phyloP scores from a whole-genome alignment of 2,329 filamentous ascomycete genomes.

The Fusarium sarcochroum region DNA sequence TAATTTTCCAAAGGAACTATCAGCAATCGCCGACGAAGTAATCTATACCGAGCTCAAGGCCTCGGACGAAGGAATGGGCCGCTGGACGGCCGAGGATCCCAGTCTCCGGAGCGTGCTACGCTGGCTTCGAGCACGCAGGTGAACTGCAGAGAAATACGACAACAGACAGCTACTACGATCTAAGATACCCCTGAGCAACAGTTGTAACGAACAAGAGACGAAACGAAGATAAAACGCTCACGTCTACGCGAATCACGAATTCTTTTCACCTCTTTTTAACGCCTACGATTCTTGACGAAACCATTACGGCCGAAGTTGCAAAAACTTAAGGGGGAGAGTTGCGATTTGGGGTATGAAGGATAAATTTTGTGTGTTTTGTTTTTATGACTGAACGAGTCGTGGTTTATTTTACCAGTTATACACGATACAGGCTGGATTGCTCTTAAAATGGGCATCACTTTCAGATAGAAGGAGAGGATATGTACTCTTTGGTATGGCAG shows the following conservation, averaged over 20 bases:
- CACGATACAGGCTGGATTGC: slow-evolving; percentile 24
- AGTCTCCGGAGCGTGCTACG: slow-evolving; percentile 69
- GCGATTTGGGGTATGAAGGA: slow-evolving; percentile 26
- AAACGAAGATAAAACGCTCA: slow-evolving; percentile 27
- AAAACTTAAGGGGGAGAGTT: slow-evolving; percentile 22
- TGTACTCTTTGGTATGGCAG: slow-evolving; percentile 15
- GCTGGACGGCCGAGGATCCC: slow-evolving; percentile 75
- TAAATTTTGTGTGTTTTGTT: slow-evolving; percentile 25
- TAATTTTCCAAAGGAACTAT: slow-evolving; percentile 61
- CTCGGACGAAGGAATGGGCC: slow-evolving; percentile 68
- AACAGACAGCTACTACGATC: slow-evolving; percentile 26
- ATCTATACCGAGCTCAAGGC: slow-evolving; percentile 69
- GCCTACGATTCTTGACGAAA: slow-evolving; percentile 45
- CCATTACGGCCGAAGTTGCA: slow-evolving; percentile 31
- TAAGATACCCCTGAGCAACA: slow-evolving; percentile 28
- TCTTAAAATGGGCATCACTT: slow-evolving; percentile 25
- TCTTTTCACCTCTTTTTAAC: slow-evolving; percentile 32
- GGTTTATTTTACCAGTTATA: slow-evolving; percentile 25
- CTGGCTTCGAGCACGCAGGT: slow-evolving; percentile 65
- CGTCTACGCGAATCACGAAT: slow-evolving; percentile 32
- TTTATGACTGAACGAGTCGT: slow-evolving; percentile 32
- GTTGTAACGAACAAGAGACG: slow-evolving; percentile 35
- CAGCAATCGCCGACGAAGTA: slow-evolving; percentile 69
- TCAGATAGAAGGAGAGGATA: slow-evolving; percentile 35
- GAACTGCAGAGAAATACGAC: slow-evolving; percentile 23